Conservation (phyloP, 2,329 filamentous ascomycete genomes). For the Chalara sp. region DNA sequence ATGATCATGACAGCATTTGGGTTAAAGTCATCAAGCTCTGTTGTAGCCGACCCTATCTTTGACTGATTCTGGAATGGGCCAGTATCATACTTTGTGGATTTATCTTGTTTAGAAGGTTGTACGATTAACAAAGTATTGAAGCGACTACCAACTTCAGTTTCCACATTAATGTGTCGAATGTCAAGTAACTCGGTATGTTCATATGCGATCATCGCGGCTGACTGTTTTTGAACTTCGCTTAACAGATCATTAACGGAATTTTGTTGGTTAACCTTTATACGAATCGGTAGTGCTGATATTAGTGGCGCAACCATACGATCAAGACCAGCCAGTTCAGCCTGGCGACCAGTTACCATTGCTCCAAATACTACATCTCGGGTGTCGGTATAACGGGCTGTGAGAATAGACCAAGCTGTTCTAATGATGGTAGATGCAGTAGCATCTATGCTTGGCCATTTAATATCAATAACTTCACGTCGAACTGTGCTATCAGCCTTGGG, state of each 20-base stretch:
- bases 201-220: constrained; percentile 36
- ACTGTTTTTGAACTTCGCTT: constrained; percentile 36
- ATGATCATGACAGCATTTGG: neutral
- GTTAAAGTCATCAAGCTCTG: too few relatives aligned
- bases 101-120: constrained; percentile 4
- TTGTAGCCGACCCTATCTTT: too few relatives aligned
- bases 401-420: constrained; percentile 31
- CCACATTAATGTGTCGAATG: constrained; percentile 4
- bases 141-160: constrained; percentile 2
- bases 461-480: neutral
- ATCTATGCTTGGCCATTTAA: constrained; percentile 35
- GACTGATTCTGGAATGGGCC: too few relatives aligned
- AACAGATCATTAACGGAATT: constrained; percentile 33
- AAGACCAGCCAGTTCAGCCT: constrained; percentile 28
- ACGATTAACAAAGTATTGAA: constrained; percentile 14
- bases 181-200: constrained; percentile 9
- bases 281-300: constrained; percentile 34
- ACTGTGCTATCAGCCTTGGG: neutral
- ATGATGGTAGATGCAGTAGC: constrained; percentile 38
- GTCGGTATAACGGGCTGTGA: constrained; percentile 29
- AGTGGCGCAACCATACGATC: constrained; percentile 34
- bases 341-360: constrained; percentile 33
- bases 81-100: too few relatives aligned
- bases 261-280: constrained; percentile 23
- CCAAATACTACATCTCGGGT: constrained; percentile 34